Evolutionary conservation across 805 yeast species (phyloP).

Genomic region (Millerago galiae): DNA sequence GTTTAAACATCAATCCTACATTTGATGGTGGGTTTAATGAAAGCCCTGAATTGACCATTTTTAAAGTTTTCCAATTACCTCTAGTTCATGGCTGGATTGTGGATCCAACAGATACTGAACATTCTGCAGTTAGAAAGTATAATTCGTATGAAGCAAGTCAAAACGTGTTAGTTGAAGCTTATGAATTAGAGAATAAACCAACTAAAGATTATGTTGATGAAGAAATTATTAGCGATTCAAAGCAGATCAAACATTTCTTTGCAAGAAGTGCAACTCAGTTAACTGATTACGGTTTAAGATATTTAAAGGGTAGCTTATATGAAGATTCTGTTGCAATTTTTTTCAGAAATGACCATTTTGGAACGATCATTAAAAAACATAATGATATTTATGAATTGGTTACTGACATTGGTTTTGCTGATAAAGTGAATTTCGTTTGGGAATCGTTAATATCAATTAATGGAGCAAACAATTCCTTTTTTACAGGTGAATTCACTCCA

Average conservation of each 20-base stretch:
- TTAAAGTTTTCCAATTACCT: constrained; percentile 50
- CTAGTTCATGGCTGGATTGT: constrained; percentile 83
- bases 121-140: constrained; percentile 31
- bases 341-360: constrained; percentile 87
- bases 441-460: constrained; percentile 60
- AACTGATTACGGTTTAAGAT: constrained; percentile 57
- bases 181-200: constrained; percentile 27
- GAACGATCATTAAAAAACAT: constrained; percentile 51
- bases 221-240: constrained; percentile 28
- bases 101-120: constrained; percentile 34
- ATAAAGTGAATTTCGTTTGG: constrained; percentile 63
- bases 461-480: constrained; percentile 66
- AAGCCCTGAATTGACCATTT: constrained; percentile 49
- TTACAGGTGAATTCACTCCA: constrained; percentile 59
- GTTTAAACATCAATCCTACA: constrained; percentile 66
- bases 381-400: constrained; percentile 55
- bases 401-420: constrained; percentile 63
- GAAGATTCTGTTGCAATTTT: constrained; percentile 59
- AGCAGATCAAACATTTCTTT: constrained; percentile 41
- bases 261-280: constrained; percentile 67
- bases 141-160: constrained; percentile 56
- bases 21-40: constrained; percentile 55
- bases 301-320: constrained; percentile 37
- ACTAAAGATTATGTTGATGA: constrained; percentile 20
- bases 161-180: constrained; percentile 43